These are phyloP conservation scores for Yamadazyma jaroonii DNA, from an alignment of 1,139 yeast genomes.

Conservation along the genomic window DNA sequence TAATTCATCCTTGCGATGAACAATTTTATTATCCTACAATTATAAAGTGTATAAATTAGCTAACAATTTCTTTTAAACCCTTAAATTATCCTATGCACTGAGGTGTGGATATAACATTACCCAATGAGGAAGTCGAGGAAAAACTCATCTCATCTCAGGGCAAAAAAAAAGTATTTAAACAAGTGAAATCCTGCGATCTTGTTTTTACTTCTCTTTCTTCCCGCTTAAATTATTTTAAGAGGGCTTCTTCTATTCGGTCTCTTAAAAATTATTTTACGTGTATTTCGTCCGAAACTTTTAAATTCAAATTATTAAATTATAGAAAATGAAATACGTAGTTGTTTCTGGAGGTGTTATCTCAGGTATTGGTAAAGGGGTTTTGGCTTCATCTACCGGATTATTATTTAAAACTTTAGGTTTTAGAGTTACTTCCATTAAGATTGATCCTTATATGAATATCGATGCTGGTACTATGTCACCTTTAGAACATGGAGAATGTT, in stretches of 20 bases:
- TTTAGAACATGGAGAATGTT: constrained; percentile 97
- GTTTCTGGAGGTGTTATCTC: constrained; percentile 99
- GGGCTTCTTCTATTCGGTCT: constrained; percentile 29
- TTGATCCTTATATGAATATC: constrained; percentile 98
- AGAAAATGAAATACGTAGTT: constrained; percentile 91
- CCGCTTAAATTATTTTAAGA: constrained; percentile 50
- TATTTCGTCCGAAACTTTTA: neutral
- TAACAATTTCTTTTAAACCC: constrained; percentile 16
- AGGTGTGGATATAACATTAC: constrained; percentile 11
- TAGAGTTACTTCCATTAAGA: constrained; percentile 94
- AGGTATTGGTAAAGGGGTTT: constrained; percentile 98
- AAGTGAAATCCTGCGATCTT: constrained; percentile 12
- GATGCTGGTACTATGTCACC: constrained; percentile 99
- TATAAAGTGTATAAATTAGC: constrained; percentile 28
- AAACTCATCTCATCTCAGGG: constrained; percentile 13
- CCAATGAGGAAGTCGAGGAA: constrained; percentile 24
- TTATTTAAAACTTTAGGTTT: constrained; percentile 89
- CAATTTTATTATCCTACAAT: neutral
- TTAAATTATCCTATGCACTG: too few species aligned
- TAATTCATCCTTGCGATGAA: neutral
- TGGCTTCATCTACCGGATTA: constrained; percentile 96
- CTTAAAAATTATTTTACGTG: constrained; percentile 1
- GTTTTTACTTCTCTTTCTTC: constrained; percentile 30
- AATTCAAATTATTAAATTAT: neutral
- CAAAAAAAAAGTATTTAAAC: constrained; percentile 13